phyloP scores from a whole-genome alignment of 2,329 filamentous ascomycete genomes.

The Alternaria dauci region DNA sequence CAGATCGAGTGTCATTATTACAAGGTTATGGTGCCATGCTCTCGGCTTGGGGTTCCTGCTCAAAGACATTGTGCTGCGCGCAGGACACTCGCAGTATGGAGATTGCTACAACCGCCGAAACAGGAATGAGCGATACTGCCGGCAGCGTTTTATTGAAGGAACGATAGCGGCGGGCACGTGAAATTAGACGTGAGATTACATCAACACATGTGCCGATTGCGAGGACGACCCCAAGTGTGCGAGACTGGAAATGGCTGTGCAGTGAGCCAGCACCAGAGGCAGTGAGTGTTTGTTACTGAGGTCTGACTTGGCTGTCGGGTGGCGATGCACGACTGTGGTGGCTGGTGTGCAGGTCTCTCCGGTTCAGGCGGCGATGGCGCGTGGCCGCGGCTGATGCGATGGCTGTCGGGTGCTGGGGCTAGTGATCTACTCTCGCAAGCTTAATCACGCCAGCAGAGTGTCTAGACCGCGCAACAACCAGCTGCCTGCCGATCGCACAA shows the following conservation, averaged over 20 bases:
- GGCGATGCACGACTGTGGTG: background rate
- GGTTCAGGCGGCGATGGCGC: slow-evolving; percentile 2
- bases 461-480: slow-evolving; percentile 5
- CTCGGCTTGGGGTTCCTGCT: background rate
- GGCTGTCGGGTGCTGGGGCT: slow-evolving; percentile 2
- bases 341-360: background rate
- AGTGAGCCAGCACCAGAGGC: no score
- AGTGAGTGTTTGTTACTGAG: background rate
- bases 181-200: slow-evolving; percentile 14
- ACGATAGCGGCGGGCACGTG: slow-evolving; percentile 5
- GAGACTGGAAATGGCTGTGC: background rate
- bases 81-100: background rate
- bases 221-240: background rate
- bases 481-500: slow-evolving; percentile 1
- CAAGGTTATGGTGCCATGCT: background rate
- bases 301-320: background rate
- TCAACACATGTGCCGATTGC: background rate
- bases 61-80: background rate
- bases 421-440: background rate
- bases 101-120: background rate
- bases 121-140: background rate
- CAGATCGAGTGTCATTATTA: background rate
- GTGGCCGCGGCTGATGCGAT: slow-evolving; percentile 4
- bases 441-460: slow-evolving; percentile 1
- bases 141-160: slow-evolving; percentile 7